Conservation (phyloP, 1,139 yeast species). For the Candida sojae region DNA sequence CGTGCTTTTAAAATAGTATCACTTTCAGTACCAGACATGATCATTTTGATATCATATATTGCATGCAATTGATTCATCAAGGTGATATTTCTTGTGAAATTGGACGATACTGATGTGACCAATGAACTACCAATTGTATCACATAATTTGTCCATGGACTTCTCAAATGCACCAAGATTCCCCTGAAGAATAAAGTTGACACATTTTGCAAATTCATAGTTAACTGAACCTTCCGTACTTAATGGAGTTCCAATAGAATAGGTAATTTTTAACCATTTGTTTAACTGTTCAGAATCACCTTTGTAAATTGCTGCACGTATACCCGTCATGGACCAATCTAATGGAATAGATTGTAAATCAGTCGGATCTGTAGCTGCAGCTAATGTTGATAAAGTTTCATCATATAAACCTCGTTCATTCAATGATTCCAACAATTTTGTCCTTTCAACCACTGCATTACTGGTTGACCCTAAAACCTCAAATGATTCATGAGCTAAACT, state of each 20-base stretch:
- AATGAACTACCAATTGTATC: slow-evolving; percentile 60
- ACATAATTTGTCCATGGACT: slow-evolving; percentile 53
- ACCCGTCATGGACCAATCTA: slow-evolving; percentile 67
- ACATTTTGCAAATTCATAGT: slow-evolving; percentile 66
- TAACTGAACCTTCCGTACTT: slow-evolving; percentile 60
- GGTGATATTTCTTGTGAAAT: slow-evolving; percentile 59
- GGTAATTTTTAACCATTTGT: slow-evolving; percentile 54
- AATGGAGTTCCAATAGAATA: slow-evolving; percentile 37
- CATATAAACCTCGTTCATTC: slow-evolving; percentile 44
- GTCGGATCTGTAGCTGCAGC: slow-evolving; percentile 28
- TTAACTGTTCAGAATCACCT: slow-evolving; percentile 54
- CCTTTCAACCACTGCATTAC: slow-evolving; percentile 29
- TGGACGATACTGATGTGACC: slow-evolving; percentile 61
- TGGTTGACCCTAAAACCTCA: slow-evolving; percentile 58
- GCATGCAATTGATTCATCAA: slow-evolving; percentile 69
- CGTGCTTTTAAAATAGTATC: slow-evolving; percentile 36
- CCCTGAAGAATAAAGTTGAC: slow-evolving; percentile 42
- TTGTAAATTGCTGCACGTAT: slow-evolving; percentile 72
- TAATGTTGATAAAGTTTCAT: slow-evolving; percentile 40
- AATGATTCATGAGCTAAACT: slow-evolving; percentile 85
- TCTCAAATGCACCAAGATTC: slow-evolving; percentile 29
- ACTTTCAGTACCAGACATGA: slow-evolving; percentile 22
- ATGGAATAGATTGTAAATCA: slow-evolving; percentile 29
- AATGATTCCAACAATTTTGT: slow-evolving; percentile 41
- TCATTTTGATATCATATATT: slow-evolving; percentile 57